phyloP scores from a whole-genome alignment of 2,329 filamentous ascomycete species.

The Trichoderma endophyticum region DNA sequence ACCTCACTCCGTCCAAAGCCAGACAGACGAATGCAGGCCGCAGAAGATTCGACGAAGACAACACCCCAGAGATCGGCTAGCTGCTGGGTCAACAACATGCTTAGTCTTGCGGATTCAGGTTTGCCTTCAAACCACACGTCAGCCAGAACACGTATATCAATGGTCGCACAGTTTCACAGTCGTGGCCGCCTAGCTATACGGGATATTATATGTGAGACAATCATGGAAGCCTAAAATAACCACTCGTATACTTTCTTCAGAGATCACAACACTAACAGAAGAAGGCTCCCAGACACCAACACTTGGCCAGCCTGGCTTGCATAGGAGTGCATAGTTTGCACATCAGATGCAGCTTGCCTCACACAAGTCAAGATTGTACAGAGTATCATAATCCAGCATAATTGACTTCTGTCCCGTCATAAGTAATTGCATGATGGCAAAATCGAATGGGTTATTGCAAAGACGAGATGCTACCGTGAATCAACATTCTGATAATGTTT shows the following conservation, averaged over 20 bases:
- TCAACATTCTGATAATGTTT: neutral
- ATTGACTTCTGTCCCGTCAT: neutral
- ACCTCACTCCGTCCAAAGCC: neutral
- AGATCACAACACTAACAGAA: neutral
- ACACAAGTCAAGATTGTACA: neutral
- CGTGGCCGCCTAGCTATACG: neutral
- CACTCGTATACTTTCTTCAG: neutral
- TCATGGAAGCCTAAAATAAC: constrained; percentile 13
- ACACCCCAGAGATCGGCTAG: neutral
- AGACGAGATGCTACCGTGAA: neutral
- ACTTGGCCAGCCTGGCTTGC: neutral
- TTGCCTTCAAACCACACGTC: neutral
- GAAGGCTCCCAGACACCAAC: neutral
- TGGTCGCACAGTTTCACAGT: constrained; percentile 14
- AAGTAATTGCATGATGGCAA: neutral
- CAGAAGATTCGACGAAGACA: neutral
- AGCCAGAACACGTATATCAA: neutral
- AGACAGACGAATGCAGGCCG: neutral
- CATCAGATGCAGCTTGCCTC: neutral
- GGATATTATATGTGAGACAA: constrained; percentile 15
- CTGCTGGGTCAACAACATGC: neutral
- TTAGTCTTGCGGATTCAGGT: neutral
- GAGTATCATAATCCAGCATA: neutral
- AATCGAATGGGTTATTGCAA: neutral
- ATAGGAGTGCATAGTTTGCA: neutral